Evolutionary conservation across 768 basidiomycete species (phyloP).

Genomic region (Mycena alexandri): DNA sequence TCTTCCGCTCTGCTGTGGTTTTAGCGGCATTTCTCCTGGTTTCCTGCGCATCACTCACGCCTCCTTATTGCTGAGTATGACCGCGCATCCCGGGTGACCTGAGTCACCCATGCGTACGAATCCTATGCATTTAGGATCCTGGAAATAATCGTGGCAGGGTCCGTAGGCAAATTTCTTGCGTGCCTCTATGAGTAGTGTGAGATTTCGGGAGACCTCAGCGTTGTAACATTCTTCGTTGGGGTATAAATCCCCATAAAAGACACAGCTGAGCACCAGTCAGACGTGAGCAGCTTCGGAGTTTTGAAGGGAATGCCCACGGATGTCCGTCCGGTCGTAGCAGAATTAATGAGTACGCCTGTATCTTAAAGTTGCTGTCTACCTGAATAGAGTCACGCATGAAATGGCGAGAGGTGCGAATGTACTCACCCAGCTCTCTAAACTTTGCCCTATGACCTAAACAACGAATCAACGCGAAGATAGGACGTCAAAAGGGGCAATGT

Average conservation of each 20-base stretch:
- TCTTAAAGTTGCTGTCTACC: conserved; percentile 80
- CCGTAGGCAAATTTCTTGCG: conserved; percentile 82
- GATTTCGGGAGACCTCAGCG: conserved; percentile 60
- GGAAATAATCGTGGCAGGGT: conserved; percentile 68
- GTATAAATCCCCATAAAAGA: conserved; percentile 90
- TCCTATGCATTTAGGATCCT: conserved; percentile 74
- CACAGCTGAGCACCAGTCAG: conserved; percentile 63
- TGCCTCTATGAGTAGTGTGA: conserved; percentile 67
- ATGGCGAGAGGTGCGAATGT: conserved; percentile 4
- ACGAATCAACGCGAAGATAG: neutral
- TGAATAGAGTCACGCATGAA: conserved; percentile 43
- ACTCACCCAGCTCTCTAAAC: conserved; percentile 86
- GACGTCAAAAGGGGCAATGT: conserved; percentile 37
- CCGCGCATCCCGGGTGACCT: conserved; percentile 71
- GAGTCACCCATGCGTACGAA: conserved; percentile 77
- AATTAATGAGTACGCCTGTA: conserved; percentile 86
- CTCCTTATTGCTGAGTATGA: conserved; percentile 75
- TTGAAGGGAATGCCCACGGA: conserved; percentile 66
- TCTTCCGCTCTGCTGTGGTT: conserved; percentile 43
- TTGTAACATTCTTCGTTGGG: conserved; percentile 78
- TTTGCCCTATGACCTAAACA: conserved; percentile 71
- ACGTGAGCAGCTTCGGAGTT: neutral
- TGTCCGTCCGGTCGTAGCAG: conserved; percentile 77
- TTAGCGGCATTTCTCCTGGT: neutral
- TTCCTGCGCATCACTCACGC: conserved; percentile 26